A percentile compares a stretch with the other conserved stretches of the same genome.
phyloP scores from a whole-genome alignment of 768 basidiomycete species.

The Plicaturopsis crispa region DNA sequence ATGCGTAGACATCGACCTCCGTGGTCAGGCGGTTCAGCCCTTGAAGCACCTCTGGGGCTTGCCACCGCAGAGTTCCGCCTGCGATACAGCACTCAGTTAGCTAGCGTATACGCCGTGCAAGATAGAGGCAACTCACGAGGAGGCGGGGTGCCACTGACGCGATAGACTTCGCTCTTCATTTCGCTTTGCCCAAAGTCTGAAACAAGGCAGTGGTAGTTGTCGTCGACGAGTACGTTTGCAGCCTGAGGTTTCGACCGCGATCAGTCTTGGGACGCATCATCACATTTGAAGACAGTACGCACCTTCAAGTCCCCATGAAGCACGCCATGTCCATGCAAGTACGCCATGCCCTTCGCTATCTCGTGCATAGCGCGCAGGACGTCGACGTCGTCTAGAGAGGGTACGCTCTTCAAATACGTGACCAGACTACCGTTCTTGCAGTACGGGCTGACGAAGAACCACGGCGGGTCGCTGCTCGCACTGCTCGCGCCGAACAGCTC shows the following conservation, averaged over 20 bases:
- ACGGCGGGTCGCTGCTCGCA: constrained; percentile 59
- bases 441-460: constrained; percentile 77
- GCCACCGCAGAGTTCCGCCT: constrained; percentile 69
- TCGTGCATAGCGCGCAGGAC: constrained; percentile 59
- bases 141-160: constrained; percentile 43
- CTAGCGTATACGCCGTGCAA: too few relatives aligned
- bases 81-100: background rate
- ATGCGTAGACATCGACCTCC: constrained; percentile 63
- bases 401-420: constrained; percentile 40
- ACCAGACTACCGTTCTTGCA: constrained; percentile 58
- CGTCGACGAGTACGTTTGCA: constrained; percentile 71
- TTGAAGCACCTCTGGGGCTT: constrained; percentile 57
- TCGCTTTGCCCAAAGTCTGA: constrained; percentile 82
- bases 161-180: constrained; percentile 65
- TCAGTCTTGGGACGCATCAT: background rate
- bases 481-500: constrained; percentile 75
- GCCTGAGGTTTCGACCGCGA: constrained; percentile 29
- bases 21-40: constrained; percentile 40
- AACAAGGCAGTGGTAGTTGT: constrained; percentile 59
- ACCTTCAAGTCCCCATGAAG: constrained; percentile 83
- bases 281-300: constrained; percentile 8
- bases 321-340: constrained; percentile 61
- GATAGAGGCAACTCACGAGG: constrained; percentile 31
- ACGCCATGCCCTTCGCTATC: constrained; percentile 76
- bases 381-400: constrained; percentile 27